These are phyloP conservation scores for Cryptococcus sp. DNA, from an alignment of 1,284 basidiomycete species.

Conservation along the genomic window DNA sequence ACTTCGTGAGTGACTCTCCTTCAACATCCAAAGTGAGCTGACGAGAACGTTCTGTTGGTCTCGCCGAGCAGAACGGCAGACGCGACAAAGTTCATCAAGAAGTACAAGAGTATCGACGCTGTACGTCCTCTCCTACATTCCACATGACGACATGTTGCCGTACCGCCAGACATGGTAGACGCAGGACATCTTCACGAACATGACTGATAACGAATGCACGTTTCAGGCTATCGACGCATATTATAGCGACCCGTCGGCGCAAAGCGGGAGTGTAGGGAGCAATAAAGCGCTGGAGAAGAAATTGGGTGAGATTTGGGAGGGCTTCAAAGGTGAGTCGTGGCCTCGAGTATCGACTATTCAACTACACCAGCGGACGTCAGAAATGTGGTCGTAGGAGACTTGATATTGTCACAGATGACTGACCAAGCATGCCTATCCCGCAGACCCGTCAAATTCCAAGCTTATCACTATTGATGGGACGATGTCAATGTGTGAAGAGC, in stretches of 20 bases:
- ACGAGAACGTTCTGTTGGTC: background rate
- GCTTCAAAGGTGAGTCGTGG: conserved; percentile 47
- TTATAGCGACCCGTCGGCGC: conserved; percentile 40
- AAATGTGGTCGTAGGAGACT: background rate
- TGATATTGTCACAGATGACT: background rate
- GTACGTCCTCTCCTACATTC: conserved; percentile 19
- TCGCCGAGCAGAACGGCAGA: conserved; percentile 33
- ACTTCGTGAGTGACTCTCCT: conserved; percentile 36
- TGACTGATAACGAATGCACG: background rate
- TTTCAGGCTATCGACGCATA: conserved; percentile 47
- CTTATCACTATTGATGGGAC: conserved; percentile 55
- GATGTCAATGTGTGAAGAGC: conserved; percentile 48
- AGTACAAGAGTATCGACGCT: conserved; percentile 47
- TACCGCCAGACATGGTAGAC: too few species aligned
- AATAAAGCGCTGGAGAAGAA: conserved; percentile 46
- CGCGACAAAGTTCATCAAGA: conserved; percentile 48
- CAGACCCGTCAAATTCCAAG: conserved; percentile 45
- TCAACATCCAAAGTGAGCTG: background rate
- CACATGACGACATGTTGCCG: too few species aligned
- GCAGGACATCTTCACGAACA: background rate
- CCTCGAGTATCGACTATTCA: background rate
- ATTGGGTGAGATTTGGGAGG: conserved; percentile 52
- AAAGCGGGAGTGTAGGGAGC: conserved; percentile 19
- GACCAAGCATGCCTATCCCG: background rate
- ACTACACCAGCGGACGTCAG: background rate